Base-by-base conservation (phyloP, 2,329 filamentous ascomycete species). In the Knufia petricola region DNA sequence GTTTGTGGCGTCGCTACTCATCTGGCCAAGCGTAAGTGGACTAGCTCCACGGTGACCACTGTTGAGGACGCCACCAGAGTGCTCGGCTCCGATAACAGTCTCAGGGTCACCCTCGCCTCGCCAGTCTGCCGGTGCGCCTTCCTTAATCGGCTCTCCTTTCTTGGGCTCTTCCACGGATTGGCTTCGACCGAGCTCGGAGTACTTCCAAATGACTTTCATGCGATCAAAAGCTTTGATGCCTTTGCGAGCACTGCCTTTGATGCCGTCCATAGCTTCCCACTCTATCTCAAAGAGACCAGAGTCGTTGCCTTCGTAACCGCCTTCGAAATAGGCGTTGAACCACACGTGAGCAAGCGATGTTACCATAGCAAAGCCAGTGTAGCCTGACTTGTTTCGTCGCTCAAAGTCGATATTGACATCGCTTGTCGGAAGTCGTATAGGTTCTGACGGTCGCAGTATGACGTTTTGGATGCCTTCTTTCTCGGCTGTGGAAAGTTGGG, bases 241-340 rank as follows among this genome's bases (percentile, higher is more conserved):
- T 63, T 94, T 94, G 26, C 82, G 77, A 19, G 75, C 80, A 3
- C 84, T 89, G 1, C 92, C 92, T 64, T 95, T 95, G 65, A 98
- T 89, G 2, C 92, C 92, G 58, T 98, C 92, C 79, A 98, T 85
- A 17, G 74, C 75, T 15, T 85, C 80, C 80, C 82, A 87, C n/a
- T 78, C 75, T 21, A 81, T 79, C 52, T 82, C 78, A 61, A 85
- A 86, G 4, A 84, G 73, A 8, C 82, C 90, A 8, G 76, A 85
- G 37, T 82, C 75, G 42, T 84, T 75, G 0, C 86, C 73, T 13
- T 72, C 68, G 39, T 50, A 46, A 20, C 85, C 86, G 38, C 89
- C 88, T 67, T 96, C 92, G 59, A 96, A 96, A 66, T 82, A 96
- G 1, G 82, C 74, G 61, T 98, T 98, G 72, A 95, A 95, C 92